Conservation (phyloP, 2,329 filamentous ascomycete genomes). For the Leptographium lundbergii region DNA sequence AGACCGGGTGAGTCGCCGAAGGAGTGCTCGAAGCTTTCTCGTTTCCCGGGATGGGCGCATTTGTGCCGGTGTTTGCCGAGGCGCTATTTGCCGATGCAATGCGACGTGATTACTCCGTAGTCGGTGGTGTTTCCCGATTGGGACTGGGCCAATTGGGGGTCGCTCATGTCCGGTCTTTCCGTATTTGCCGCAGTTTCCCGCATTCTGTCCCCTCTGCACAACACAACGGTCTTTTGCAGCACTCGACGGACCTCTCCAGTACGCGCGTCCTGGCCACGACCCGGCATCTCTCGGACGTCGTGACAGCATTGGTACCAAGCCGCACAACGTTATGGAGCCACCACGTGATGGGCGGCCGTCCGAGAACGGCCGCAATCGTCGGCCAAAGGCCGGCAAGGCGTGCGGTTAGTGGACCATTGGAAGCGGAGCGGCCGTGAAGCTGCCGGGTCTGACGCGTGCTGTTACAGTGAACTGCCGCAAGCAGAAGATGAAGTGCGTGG, state of each 20-base stretch:
- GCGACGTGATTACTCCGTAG: no score
- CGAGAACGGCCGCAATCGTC: background rate
- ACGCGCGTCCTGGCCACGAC: background rate
- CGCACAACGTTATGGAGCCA: background rate
- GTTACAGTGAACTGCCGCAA: constrained; percentile 9
- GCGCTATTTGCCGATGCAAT: background rate
- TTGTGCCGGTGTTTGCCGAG: background rate
- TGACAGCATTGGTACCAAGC: background rate
- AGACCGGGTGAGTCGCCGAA: background rate
- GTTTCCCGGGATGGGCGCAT: background rate
- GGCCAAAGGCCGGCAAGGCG: constrained; percentile 8
- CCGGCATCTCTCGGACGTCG: background rate
- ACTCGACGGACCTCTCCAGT: background rate
- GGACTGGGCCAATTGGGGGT: background rate
- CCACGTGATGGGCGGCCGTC: background rate
- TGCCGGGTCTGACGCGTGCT: background rate
- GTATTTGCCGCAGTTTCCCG: background rate
- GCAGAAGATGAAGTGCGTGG: constrained; percentile 11
- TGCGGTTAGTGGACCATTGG: constrained; percentile 4
- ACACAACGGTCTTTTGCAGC: background rate
- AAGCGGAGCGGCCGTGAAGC: background rate
- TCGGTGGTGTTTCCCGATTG: background rate
- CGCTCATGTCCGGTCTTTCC: background rate
- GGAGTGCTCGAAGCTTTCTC: background rate
- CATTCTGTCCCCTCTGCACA: background rate